Conservation (phyloP, 371 early-diverging fungal genomes). For the Mortierella sp. region DNA sequence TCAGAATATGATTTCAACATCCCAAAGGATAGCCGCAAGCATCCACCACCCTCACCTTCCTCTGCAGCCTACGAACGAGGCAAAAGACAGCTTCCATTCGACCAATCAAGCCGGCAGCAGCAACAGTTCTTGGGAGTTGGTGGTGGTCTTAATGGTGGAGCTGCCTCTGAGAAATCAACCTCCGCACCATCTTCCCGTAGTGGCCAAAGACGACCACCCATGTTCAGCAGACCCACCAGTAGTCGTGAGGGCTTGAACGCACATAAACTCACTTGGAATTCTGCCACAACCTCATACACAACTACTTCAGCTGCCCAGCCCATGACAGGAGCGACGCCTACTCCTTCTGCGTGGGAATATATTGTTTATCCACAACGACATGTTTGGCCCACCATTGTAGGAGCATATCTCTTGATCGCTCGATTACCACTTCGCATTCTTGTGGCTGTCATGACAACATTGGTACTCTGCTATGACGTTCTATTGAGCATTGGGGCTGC, state of each 20-base stretch:
- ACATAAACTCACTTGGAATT: slow-evolving; percentile 55
- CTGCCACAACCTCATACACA: slow-evolving; percentile 52
- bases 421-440: slow-evolving; percentile 54
- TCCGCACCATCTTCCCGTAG: slow-evolving; percentile 5
- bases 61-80: slow-evolving; percentile 9
- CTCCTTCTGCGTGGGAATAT: slow-evolving; percentile 51
- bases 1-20: slow-evolving; percentile 35
- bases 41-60: slow-evolving; percentile 18
- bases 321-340: slow-evolving; percentile 42
- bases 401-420: slow-evolving; percentile 38
- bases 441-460: slow-evolving; percentile 48
- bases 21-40: not conserved
- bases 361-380: slow-evolving; percentile 34
- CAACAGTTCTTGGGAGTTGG: not conserved
- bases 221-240: slow-evolving; percentile 25
- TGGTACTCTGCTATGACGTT: slow-evolving; percentile 52
- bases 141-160: slow-evolving; percentile 9
- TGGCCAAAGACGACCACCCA: slow-evolving; percentile 16
- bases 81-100: slow-evolving; percentile 24
- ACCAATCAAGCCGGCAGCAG: not conserved
- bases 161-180: slow-evolving; percentile 28
- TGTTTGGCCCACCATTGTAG: slow-evolving; percentile 36
- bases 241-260: slow-evolving; percentile 16
- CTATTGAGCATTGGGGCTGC: slow-evolving; percentile 44
- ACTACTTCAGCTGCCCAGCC: slow-evolving; percentile 41